Conservation (phyloP, 2,329 filamentous ascomycete genomes). For the Rhytidhysteron rufulum region DNA sequence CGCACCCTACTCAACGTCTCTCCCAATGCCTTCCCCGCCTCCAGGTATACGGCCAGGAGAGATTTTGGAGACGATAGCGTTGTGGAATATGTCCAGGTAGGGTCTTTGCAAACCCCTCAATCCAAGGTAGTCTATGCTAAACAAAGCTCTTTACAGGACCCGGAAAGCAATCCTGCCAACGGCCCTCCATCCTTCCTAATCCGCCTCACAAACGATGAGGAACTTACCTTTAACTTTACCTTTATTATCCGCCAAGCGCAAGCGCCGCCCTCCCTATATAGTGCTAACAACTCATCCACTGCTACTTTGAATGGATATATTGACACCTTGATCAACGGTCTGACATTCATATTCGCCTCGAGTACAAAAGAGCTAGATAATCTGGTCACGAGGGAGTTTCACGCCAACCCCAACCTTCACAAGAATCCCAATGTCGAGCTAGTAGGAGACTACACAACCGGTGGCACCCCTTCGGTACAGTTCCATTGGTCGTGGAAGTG, state of each 20-base stretch:
- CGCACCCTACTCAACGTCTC: conserved; percentile 72
- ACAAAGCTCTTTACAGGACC: conserved; percentile 66
- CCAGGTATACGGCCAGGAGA: conserved; percentile 68
- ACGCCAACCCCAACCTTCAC: conserved; percentile 94
- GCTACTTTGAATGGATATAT: conserved; percentile 41
- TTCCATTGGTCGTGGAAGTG: conserved; percentile 98
- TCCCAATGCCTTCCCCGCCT: conserved; percentile 85
- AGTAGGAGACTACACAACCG: conserved; percentile 86
- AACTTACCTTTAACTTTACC: conserved; percentile 88
- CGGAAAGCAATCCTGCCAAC: conserved; percentile 51
- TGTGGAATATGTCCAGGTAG: conserved; percentile 89
- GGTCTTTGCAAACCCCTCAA: too few relatives aligned
- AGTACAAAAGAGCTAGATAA: conserved; percentile 86
- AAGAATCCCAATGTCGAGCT: conserved; percentile 95
- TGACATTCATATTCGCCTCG: conserved; percentile 90
- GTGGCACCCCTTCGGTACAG: conserved; percentile 75
- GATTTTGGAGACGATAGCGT: conserved; percentile 69
- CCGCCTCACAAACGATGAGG: conserved; percentile 85
- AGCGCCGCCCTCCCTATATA: conserved; percentile 37
- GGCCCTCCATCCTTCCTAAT: conserved; percentile 70
- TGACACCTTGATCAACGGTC: conserved; percentile 78
- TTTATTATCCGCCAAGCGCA: conserved; percentile 67
- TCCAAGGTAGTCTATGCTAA: too few relatives aligned
- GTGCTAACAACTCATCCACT: conserved; percentile 44
- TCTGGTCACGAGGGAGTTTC: conserved; percentile 89